Percentiles rank a stretch among this genome's conserved stretches.
These are phyloP conservation scores for Petasospora fabianii DNA, from an alignment of 1,139 yeast species.

Conservation along the genomic window DNA sequence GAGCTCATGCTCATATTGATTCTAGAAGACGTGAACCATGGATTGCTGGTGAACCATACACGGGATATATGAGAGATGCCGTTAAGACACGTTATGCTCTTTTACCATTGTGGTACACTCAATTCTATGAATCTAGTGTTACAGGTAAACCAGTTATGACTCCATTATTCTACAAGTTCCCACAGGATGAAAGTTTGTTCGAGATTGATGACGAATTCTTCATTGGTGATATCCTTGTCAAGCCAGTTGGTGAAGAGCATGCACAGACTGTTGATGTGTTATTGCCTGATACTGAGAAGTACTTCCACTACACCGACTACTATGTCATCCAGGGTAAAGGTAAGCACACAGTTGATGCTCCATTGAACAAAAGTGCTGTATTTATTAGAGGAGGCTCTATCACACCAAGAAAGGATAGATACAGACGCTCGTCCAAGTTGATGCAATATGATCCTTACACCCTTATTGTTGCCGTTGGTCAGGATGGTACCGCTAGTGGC, in stretches of 20 bases:
- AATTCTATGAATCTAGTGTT: constrained; percentile 62
- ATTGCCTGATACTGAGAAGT: constrained; percentile 63
- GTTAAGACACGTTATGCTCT: constrained; percentile 69
- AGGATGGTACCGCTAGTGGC: constrained; percentile 49
- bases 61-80: constrained; percentile 65
- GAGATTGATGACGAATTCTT: constrained; percentile 81
- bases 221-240: constrained; percentile 76
- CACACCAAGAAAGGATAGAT: constrained; percentile 61
- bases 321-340: constrained; percentile 36
- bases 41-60: constrained; percentile 72
- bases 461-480: constrained; percentile 57
- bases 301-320: constrained; percentile 55
- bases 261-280: constrained; percentile 43
- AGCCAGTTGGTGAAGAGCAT: constrained; percentile 70
- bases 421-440: constrained; percentile 73
- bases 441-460: constrained; percentile 87
- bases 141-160: constrained; percentile 68
- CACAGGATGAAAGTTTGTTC: constrained; percentile 47
- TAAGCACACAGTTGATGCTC: constrained; percentile 40
- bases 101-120: constrained; percentile 76
- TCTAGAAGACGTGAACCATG: constrained; percentile 92
- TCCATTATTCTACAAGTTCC: constrained; percentile 70
- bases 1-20: constrained; percentile 96
- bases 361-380: constrained; percentile 66
- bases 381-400: constrained; percentile 77